Conservation (phyloP, 2,329 filamentous ascomycete genomes). For the Trichoderma sp. region DNA sequence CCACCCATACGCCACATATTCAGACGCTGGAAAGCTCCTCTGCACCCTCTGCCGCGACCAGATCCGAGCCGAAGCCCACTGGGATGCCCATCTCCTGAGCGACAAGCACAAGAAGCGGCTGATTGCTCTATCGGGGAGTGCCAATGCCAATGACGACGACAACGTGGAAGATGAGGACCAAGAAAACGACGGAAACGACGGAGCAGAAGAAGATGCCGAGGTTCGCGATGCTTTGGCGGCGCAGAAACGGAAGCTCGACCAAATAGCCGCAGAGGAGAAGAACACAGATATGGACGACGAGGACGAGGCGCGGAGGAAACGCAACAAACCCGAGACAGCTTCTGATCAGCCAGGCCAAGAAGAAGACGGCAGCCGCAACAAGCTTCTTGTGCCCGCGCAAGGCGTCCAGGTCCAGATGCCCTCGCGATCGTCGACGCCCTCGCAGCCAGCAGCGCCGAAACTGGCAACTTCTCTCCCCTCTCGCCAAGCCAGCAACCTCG, state of each 20-base stretch:
- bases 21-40: slow-evolving; percentile 62
- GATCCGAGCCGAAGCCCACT: slow-evolving; percentile 63
- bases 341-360: slow-evolving; percentile 23
- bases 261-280: slow-evolving; percentile 35
- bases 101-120: slow-evolving; percentile 38
- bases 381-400: slow-evolving; percentile 51
- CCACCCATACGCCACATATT: slow-evolving; percentile 66
- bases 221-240: slow-evolving; percentile 16
- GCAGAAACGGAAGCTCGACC: slow-evolving; percentile 37
- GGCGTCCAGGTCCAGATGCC: slow-evolving; percentile 62
- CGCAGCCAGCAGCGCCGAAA: slow-evolving; percentile 21
- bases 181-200: not conserved
- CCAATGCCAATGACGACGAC: slow-evolving; percentile 13
- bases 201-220: slow-evolving; percentile 13
- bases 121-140: slow-evolving; percentile 17
- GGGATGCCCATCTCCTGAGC: slow-evolving; percentile 60
- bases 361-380: slow-evolving; percentile 35
- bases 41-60: slow-evolving; percentile 64
- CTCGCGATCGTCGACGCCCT: slow-evolving; percentile 60
- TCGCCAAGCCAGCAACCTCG: slow-evolving; percentile 27
- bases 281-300: slow-evolving; percentile 31
- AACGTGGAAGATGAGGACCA: not conserved
- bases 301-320: slow-evolving; percentile 43
- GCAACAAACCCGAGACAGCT: slow-evolving; percentile 40
- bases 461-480: slow-evolving; percentile 31